phyloP scores from a whole-genome alignment of 1,284 basidiomycete genomes.

The Sporisorium exsertum region DNA sequence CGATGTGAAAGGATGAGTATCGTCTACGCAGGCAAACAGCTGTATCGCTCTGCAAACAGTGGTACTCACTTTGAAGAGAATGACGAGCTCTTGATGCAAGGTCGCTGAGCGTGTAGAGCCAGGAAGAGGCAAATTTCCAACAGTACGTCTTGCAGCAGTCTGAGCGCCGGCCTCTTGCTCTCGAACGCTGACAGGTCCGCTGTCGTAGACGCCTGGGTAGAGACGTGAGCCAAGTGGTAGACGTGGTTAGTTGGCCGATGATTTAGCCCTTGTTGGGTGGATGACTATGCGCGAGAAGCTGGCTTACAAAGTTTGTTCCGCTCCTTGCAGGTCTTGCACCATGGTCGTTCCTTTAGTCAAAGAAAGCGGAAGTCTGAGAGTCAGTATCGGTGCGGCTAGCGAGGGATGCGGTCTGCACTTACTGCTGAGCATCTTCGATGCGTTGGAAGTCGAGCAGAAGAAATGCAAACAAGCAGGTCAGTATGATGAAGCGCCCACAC shows the following conservation, averaged over 20 bases:
- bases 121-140: neutral
- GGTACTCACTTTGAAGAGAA: slow-evolving; percentile 15
- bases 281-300: neutral
- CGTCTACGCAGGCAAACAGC: neutral
- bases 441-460: neutral
- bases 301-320: slow-evolving; percentile 28
- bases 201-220: slow-evolving; percentile 29
- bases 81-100: slow-evolving; percentile 13
- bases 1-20: neutral
- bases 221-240: neutral
- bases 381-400: neutral
- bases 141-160: neutral
- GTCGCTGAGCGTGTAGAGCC: neutral
- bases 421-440: slow-evolving; percentile 34
- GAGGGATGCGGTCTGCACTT: neutral
- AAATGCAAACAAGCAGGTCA: neutral
- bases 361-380: neutral
- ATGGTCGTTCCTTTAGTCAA: slow-evolving; percentile 18
- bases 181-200: neutral
- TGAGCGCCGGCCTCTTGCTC: neutral
- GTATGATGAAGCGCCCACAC: too few relatives aligned
- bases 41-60: neutral
- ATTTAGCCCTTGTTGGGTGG: neutral
- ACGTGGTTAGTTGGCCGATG: neutral
- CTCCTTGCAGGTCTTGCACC: slow-evolving; percentile 43